Conservation (phyloP, 768 basidiomycete genomes). For the Tulasnella sp. region DNA sequence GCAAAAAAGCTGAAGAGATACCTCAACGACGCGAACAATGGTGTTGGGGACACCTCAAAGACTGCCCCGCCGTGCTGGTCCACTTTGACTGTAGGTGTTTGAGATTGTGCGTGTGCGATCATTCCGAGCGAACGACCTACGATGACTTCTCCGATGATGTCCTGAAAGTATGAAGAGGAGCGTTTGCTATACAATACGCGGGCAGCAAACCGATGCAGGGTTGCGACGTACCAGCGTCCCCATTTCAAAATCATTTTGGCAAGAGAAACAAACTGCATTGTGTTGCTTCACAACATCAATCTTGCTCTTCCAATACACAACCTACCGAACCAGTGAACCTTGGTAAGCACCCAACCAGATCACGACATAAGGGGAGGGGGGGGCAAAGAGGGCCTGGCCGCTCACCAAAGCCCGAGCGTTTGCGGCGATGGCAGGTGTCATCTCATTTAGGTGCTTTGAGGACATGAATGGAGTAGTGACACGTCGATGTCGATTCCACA, state of each 20-base stretch:
- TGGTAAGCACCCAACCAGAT: neutral
- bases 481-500: constrained; percentile 10
- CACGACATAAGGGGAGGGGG: neutral
- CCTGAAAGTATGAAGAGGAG: neutral
- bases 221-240: neutral
- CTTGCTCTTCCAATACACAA: neutral
- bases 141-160: neutral
- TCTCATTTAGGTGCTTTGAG: neutral
- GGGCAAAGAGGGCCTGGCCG: neutral
- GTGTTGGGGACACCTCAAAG: neutral
- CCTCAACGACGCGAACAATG: neutral
- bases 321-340: neutral
- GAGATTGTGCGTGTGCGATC: neutral
- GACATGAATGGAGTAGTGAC: constrained; percentile 1
- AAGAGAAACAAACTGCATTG: neutral
- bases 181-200: neutral
- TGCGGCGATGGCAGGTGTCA: neutral
- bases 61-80: neutral
- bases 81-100: neutral
- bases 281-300: neutral
- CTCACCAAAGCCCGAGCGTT: neutral
- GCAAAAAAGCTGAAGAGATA: neutral
- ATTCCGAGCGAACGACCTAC: neutral
- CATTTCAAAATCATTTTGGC: neutral
- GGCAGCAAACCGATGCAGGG: neutral